Evolutionary conservation across 306 rosid genomes (phyloP), one percentile per base, ranked within the genome.

Genomic region (Quercus aquifolioides): DNA sequence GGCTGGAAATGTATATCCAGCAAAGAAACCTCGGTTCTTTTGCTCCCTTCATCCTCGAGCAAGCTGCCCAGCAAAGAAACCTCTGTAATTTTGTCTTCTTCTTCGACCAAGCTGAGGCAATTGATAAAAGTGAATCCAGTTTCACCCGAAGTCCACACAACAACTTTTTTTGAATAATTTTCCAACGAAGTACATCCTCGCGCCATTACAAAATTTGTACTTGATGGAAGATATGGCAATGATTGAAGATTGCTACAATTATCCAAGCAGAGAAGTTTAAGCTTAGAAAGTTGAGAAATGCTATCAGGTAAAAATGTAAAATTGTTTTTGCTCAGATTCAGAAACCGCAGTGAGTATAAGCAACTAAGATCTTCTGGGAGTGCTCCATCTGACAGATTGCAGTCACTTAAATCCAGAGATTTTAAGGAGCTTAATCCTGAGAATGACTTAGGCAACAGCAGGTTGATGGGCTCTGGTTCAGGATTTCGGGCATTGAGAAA

Each of bases 331-430:
- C 28, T 2, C 28, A 26, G 28, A 26, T 26, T 26, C 28, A 26
- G 28, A 26, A 26, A 26, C 28, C 2, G 28, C 28, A 26, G 28
- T 26, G 28, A 26, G 28, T 1, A 26, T 26, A 26, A 26, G 28
- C 28, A 26, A 26, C 28, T 58, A 57, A 10, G 7, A 20, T 55
- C 25, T 21, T 81, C 76, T 46, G 80, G 2, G 1, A 26, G 28
- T 80, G 52, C 80, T 75, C 33, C 75, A 56, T 12, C 51, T 58
- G 18, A 81, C 71, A 81, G 80, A 69, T 59, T 33, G 65, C 80
- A 81, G 60, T 76, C 11, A 54, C 80, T 59, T 33, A 81, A 81
- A 69, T 76, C 76, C 19, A 81, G 63, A 15, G 0, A 31, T 49
- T 19, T 59, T 23, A 70, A 59, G 1, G 69, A 20, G 21, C 77